Conservation (phyloP, 257 asterid genomes). For the Solanum neorickii region DNA sequence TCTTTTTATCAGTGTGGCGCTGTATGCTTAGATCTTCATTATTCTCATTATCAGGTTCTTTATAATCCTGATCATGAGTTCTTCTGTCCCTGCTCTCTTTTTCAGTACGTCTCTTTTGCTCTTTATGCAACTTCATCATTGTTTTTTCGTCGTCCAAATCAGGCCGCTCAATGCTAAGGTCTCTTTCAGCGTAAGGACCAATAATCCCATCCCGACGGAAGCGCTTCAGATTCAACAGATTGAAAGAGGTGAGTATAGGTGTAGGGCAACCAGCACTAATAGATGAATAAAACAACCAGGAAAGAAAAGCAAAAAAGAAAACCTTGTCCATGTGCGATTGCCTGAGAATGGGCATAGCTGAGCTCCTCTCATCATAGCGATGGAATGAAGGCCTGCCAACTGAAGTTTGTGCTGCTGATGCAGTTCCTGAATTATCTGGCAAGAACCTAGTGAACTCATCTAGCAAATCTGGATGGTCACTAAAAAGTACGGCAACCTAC, state of each 20-base stretch:
- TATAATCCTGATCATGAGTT: constrained; percentile 60
- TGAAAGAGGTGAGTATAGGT: constrained; percentile 9
- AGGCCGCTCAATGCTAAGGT: constrained; percentile 70
- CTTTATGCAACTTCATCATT: constrained; percentile 57
- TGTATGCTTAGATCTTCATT: constrained; percentile 56
- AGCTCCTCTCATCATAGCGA: constrained; percentile 78
- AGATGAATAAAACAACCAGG: not conserved
- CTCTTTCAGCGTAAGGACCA: constrained; percentile 60
- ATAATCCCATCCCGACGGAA: constrained; percentile 48
- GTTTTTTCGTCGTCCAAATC: constrained; percentile 79
- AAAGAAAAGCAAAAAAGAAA: not conserved
- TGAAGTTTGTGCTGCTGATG: constrained; percentile 53
- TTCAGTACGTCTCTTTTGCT: constrained; percentile 66
- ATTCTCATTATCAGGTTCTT: constrained; percentile 54
- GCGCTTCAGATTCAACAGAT: constrained; percentile 31
- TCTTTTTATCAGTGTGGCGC: constrained; percentile 59
- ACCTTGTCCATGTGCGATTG: constrained; percentile 75
- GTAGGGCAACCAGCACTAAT: constrained; percentile 1
- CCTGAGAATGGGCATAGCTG: constrained; percentile 48
- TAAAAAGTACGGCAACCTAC: constrained; percentile 85
- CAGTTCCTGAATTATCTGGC: constrained; percentile 68
- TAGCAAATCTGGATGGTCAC: constrained; percentile 83
- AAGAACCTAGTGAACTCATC: constrained; percentile 92
- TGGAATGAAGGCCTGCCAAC: constrained; percentile 44
- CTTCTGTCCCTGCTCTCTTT: constrained; percentile 68